A percentile compares a stretch with the other conserved stretches of the same genome.
phyloP scores from a whole-genome alignment of 306 rosid genomes.

The Fagus crenata region DNA sequence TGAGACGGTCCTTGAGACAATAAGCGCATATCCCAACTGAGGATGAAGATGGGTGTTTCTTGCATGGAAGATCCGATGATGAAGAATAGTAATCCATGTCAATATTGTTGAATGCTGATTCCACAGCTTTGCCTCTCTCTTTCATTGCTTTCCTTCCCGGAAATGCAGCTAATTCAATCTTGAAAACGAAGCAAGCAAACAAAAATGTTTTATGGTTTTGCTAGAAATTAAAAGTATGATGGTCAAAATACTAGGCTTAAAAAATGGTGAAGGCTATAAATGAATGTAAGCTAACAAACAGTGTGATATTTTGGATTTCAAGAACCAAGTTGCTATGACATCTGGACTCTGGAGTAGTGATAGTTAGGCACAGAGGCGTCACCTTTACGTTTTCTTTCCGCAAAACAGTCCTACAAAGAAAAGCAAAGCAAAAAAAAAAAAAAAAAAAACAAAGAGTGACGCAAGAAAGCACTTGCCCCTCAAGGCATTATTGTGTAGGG shows the following conservation, averaged over 20 bases:
- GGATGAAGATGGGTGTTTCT: constrained; percentile 79
- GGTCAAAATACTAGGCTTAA: constrained; percentile 29
- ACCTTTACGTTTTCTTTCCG: constrained; percentile 78
- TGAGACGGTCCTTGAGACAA: constrained; percentile 82
- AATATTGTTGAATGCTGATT: constrained; percentile 32
- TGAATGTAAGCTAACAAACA: constrained; percentile 15
- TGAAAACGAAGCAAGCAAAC: constrained; percentile 13
- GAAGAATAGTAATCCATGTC: constrained; percentile 78
- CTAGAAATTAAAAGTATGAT: neutral
- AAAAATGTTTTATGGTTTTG: neutral
- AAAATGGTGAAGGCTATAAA: constrained; percentile 36
- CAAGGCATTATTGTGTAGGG: constrained; percentile 80
- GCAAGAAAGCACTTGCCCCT: constrained; percentile 49
- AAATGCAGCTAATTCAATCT: constrained; percentile 24
- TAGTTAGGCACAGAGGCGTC: constrained; percentile 58
- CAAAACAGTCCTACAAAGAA: constrained; percentile 40
- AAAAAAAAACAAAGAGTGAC: constrained; percentile 31
- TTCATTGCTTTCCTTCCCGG: constrained; percentile 47
- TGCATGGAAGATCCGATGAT: constrained; percentile 68
- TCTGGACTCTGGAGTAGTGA: constrained; percentile 31
- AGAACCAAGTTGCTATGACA: constrained; percentile 33
- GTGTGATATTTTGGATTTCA: constrained; percentile 31
- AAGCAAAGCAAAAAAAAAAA: neutral
- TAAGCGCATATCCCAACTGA: constrained; percentile 83
- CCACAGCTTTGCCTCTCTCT: constrained; percentile 77